Base-by-base conservation (phyloP, 306 rosid genomes). In the Vigna radiata region DNA sequence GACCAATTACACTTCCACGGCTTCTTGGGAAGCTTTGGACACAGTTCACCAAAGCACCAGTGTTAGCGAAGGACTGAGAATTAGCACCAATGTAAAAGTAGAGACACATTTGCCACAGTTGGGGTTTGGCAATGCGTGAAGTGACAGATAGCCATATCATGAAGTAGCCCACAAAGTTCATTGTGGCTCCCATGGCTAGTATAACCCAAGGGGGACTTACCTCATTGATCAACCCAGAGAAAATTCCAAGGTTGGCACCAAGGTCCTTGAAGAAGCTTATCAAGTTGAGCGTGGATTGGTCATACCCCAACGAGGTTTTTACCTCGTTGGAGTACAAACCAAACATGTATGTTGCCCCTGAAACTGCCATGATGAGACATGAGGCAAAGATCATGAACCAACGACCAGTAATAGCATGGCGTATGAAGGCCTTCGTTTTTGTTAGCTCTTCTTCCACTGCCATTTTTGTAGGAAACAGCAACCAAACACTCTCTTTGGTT, bases 91-190 rank as follows among this genome's bases (percentile, higher is more conserved):
- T 23, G 82, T 83, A 83, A n/a, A 92, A 88, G 73, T 90, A 92
- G 16, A 92, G 39, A 47, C 96, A 90, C 97, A 92, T 88, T 27
- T 88, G 91, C 97, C 96, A 92, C 5, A 88, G 54, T 1, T 36
- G 77, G 15, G 93, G 96, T 23, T 76, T 84, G 1, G 88, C 49
- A 4, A 65, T 85, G 13, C 77, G 79, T 2, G 66, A 70, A 0
- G 90, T 86, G 37, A 92, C 91, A 0, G 96, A 88, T 0, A 92
- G 85, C 96, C 96, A 92, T 16, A 92, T 83, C 96, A 90, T 90
- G 82, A 86, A 85, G 88, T 92, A 92, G 61, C 96, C 97, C 19
- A 77, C 68, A 71, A 92, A 82, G 85, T 92, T 92, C 92, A 92
- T 86, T 54, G 67, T 39, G 6, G 87, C 89, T 0, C 97, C 96